Evolutionary conservation across 345 rosid genomes (phyloP).

Genomic region (Ricinus communis): DNA sequence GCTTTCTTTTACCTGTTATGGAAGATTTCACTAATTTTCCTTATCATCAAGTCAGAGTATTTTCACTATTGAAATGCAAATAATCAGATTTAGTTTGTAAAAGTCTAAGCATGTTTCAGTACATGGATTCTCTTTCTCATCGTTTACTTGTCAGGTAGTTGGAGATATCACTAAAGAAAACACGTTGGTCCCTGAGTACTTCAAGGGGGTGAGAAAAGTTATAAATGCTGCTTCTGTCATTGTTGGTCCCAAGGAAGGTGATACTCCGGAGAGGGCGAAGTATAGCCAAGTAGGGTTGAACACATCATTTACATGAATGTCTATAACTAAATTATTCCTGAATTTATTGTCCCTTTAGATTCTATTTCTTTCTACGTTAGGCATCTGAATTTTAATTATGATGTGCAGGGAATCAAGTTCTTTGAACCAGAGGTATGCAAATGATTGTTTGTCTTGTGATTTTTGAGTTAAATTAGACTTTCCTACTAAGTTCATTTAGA

Average conservation of each 20-base stretch:
- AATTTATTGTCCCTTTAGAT: neutral
- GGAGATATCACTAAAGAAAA: slow-evolving; percentile 78
- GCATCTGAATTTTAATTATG: slow-evolving; percentile 28
- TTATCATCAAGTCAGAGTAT: neutral
- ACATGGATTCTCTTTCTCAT: neutral
- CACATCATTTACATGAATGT: neutral
- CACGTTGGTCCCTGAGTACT: slow-evolving; percentile 60
- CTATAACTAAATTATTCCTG: too few relatives aligned
- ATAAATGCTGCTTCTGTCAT: slow-evolving; percentile 83
- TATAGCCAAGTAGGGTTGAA: slow-evolving; percentile 67
- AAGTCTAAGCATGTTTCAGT: slow-evolving; percentile 3
- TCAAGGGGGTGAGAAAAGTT: slow-evolving; percentile 85
- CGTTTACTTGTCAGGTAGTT: slow-evolving; percentile 48
- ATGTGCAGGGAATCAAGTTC: slow-evolving; percentile 86
- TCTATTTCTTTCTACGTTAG: neutral
- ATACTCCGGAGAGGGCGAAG: slow-evolving; percentile 90
- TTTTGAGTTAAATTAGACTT: slow-evolving; percentile 17
- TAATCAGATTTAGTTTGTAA: too few relatives aligned
- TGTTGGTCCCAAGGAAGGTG: slow-evolving; percentile 98
- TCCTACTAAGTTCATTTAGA: slow-evolving; percentile 6
- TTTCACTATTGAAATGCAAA: neutral
- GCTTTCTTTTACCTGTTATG: too few relatives aligned
- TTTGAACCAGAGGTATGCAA: slow-evolving; percentile 92
- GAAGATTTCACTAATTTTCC: too few relatives aligned
- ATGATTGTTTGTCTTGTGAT: slow-evolving; percentile 18